Conservation (phyloP, 2,329 filamentous ascomycete species). For the Colletotrichum agaves region DNA sequence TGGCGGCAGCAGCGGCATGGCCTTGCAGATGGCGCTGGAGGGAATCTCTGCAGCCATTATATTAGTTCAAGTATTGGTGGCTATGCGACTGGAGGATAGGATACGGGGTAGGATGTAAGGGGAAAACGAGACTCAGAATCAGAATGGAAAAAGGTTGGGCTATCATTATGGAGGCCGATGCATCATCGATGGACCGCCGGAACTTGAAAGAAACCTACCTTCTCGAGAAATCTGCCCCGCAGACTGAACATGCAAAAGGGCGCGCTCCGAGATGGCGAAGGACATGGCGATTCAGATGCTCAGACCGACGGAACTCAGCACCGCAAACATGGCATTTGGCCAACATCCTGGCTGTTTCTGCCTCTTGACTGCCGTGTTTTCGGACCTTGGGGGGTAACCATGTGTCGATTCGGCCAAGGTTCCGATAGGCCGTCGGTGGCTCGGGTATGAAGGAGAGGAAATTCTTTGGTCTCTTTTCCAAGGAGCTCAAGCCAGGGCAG, state of each 20-base stretch:
- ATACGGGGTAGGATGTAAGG: too few relatives aligned
- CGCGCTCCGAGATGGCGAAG: constrained; percentile 18
- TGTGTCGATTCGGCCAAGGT: too few relatives aligned
- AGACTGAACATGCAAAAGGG: constrained; percentile 6
- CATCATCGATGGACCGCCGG: too few relatives aligned
- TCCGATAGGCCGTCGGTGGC: too few relatives aligned
- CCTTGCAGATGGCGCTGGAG: not conserved
- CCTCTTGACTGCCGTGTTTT: not conserved
- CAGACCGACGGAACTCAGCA: constrained; percentile 22
- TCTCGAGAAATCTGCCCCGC: not conserved
- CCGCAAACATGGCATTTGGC: constrained; percentile 14
- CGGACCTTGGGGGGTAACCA: not conserved
- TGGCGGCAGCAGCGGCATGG: not conserved
- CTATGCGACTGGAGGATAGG: too few relatives aligned
- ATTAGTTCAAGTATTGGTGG: not conserved
- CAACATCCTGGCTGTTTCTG: not conserved
- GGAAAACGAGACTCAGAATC: too few relatives aligned
- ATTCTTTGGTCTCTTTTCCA: too few relatives aligned
- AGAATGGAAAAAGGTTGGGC: too few relatives aligned
- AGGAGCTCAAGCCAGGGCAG: not conserved
- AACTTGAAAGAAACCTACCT: not conserved
- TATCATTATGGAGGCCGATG: too few relatives aligned
- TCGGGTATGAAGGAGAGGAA: too few relatives aligned
- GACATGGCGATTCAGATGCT: constrained; percentile 15
- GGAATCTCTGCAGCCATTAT: not conserved